Base-by-base conservation (phyloP, 1,284 basidiomycete species). In the Erythrobasidium hasegawianum region DNA sequence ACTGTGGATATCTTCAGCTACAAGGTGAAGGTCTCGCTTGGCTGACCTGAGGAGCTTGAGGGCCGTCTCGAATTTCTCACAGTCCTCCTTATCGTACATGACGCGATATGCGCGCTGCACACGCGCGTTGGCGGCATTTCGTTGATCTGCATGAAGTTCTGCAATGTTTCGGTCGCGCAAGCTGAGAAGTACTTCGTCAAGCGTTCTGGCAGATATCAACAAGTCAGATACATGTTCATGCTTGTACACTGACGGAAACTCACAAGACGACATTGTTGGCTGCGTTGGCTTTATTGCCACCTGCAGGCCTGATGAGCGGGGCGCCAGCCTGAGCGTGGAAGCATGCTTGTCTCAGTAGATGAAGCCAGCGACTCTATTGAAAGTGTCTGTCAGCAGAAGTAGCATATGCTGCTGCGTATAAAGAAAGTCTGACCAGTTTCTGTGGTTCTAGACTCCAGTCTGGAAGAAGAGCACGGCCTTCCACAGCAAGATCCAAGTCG, bases 71-170 rank as follows among this genome's bases (percentile, higher is more conserved):
- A 72, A 72, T 1, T 71, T 54, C 26, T 72, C 64, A 54, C 72
- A 73, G 8, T 67, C 64, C 50, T 72, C 73, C n/a, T 67, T 50
- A 39, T 72, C 69, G 55, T 69, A 71, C 65, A 67, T 70, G n/a
- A 57, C 5, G 14, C 56, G 50, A 50, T 74, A 72, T 2, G 57
- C 72, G 7, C 72, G 57, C 26, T 53, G 50, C n/a, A 72, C 59
- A 2, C 70, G 59, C 1, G 64, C 56, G 2, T 29, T 38, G 10
- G 69, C 58, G 4, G 71, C 57, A 14, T 47, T 40, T 5, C 73
- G 53, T 50, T 67, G 65, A 11, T 69, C 71, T 8, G 20, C 27
- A 50, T 70, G 67, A 1, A 71, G 57, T 18, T 61, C 68, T 11
- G 68, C 60, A 14, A 68, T 62, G 13, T 70, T 68, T 22, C 68